These are phyloP conservation scores for Diaporthe sp. DNA, from an alignment of 2,329 filamentous ascomycete genomes.

Conservation along the genomic window DNA sequence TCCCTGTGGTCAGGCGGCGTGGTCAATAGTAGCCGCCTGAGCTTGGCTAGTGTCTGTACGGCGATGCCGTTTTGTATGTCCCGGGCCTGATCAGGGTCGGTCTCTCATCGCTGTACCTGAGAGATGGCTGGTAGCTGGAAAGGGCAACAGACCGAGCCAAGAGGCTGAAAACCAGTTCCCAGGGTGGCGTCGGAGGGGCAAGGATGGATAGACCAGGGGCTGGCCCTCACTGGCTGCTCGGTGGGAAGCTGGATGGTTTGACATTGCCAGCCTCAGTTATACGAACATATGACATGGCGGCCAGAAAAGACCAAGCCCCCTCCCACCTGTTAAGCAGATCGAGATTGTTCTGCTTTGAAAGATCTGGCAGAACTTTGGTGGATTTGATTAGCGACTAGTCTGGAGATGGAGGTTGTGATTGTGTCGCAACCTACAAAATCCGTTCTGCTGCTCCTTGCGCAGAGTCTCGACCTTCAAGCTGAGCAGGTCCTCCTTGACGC, in stretches of 20 bases:
- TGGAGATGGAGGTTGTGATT: background rate
- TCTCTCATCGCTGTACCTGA: background rate
- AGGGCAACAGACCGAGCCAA: background rate
- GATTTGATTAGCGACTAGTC: conserved; percentile 38
- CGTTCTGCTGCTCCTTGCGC: conserved; percentile 83
- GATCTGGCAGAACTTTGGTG: conserved; percentile 76
- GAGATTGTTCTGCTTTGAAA: conserved; percentile 76
- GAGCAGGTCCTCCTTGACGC: conserved; percentile 81
- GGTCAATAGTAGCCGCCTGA: background rate
- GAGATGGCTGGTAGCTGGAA: background rate
- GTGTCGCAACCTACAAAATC: conserved; percentile 75
- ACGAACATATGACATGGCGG: conserved; percentile 81
- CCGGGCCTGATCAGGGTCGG: background rate
- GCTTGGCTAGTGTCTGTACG: too few species aligned
- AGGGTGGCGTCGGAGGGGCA: background rate
- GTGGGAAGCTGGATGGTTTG: conserved; percentile 83
- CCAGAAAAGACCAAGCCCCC: conserved; percentile 85
- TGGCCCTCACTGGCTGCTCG: conserved; percentile 59
- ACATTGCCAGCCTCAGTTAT: conserved; percentile 74
- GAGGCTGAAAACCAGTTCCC: conserved; percentile 6
- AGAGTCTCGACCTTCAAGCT: conserved; percentile 78
- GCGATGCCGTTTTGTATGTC: too few species aligned
- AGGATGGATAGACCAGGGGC: conserved; percentile 40
- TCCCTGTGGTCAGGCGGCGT: background rate
- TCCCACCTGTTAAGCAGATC: conserved; percentile 80